Percentiles rank a stretch among this genome's conserved stretches.
phyloP scores from a whole-genome alignment of 306 rosid species.

The Glycine latifolia region DNA sequence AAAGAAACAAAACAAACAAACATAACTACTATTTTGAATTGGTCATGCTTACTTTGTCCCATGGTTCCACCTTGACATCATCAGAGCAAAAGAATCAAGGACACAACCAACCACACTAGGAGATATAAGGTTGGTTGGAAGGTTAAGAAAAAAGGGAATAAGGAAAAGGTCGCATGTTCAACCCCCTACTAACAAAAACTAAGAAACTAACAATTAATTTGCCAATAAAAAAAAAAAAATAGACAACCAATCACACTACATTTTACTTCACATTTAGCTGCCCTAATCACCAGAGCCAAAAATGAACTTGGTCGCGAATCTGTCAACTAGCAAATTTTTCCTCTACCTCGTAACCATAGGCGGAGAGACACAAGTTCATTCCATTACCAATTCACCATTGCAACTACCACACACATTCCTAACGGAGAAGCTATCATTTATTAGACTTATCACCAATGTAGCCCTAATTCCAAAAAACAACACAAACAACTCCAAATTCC shows the following conservation, averaged over 20 bases:
- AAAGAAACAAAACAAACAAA: neutral
- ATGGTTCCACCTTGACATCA: neutral
- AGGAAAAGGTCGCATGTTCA: too few species aligned
- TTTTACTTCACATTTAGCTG: slow-evolving; percentile 24
- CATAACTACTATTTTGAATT: too few species aligned
- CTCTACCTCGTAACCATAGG: slow-evolving; percentile 26
- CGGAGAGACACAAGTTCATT: neutral
- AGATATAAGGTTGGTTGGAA: too few species aligned
- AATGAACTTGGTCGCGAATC: neutral
- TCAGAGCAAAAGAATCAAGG: neutral
- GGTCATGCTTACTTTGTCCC: neutral
- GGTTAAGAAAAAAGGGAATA: too few species aligned
- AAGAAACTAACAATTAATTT: too few species aligned
- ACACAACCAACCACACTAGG: slow-evolving; percentile 3
- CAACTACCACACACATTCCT: slow-evolving; percentile 6
- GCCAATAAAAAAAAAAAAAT: too few species aligned
- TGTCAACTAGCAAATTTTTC: slow-evolving; percentile 9
- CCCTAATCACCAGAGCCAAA: neutral
- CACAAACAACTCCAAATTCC: slow-evolving; percentile 25
- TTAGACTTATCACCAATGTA: slow-evolving; percentile 5
- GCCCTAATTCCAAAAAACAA: slow-evolving; percentile 30
- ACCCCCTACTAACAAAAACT: too few species aligned
- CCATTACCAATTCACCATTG: slow-evolving; percentile 9
- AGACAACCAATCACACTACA: neutral
- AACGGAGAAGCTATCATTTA: neutral